These are phyloP conservation scores for Aphanomyces cochlioides DNA, from an alignment of 352 stramenopile species.

Conservation along the genomic window DNA sequence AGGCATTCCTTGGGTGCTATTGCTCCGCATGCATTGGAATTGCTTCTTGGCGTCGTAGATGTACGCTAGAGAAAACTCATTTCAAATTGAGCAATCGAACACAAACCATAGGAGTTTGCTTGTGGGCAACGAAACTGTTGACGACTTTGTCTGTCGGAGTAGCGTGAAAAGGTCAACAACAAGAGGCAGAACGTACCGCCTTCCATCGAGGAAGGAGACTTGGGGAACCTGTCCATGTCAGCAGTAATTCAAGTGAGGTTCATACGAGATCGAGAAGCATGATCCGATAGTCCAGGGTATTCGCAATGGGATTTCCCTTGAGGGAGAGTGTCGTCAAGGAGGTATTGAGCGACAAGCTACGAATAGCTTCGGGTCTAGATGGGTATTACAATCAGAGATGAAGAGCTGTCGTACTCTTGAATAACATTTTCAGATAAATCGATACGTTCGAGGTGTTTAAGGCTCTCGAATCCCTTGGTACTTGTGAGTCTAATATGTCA, in stretches of 20 bases:
- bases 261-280: constrained; percentile 16
- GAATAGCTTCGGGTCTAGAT: constrained; percentile 6
- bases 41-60: constrained; percentile 18
- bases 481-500: constrained; percentile 8
- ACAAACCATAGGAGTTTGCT: constrained; percentile 10
- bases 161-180: too few relatives aligned
- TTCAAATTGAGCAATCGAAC: not conserved
- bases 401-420: not conserved
- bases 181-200: not conserved
- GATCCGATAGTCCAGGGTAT: constrained; percentile 12
- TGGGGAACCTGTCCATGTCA: not conserved
- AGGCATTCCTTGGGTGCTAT: not conserved
- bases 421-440: constrained; percentile 27
- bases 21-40: constrained; percentile 3
- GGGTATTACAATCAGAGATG: not conserved
- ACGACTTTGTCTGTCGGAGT: constrained; percentile 11
- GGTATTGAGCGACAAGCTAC: constrained; percentile 14
- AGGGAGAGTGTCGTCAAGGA: constrained; percentile 2
- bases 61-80: not conserved
- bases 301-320: constrained; percentile 21
- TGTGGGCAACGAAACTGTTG: constrained; percentile 1
- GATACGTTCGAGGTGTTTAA: constrained; percentile 8
- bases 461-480: constrained; percentile 9
- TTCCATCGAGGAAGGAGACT: constrained; percentile 17
- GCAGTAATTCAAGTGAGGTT: not conserved